phyloP scores from a whole-genome alignment of 352 stramenopile species.

The Aphanomyces astaci region DNA sequence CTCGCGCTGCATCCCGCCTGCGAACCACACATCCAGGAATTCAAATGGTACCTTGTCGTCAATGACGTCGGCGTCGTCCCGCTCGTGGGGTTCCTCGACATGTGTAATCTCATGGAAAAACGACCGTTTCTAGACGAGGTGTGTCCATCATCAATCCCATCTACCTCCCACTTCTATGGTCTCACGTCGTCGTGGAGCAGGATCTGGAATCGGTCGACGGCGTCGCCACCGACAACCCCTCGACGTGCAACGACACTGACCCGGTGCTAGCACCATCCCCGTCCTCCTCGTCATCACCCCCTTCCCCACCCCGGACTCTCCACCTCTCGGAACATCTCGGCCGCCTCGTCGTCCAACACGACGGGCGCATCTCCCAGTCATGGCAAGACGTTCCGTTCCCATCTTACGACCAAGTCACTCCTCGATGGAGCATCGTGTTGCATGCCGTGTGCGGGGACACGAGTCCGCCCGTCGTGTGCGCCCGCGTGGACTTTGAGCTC shows the following conservation, averaged over 20 bases:
- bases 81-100: slow-evolving; percentile 20
- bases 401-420: slow-evolving; percentile 14
- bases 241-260: too few species aligned
- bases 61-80: slow-evolving; percentile 23
- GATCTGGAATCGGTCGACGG: too few species aligned
- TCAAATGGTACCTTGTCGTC: slow-evolving; percentile 23
- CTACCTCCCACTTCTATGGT: not conserved
- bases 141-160: not conserved
- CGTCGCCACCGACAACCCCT: too few species aligned
- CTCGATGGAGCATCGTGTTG: slow-evolving; percentile 22
- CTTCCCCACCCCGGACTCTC: not conserved
- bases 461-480: slow-evolving; percentile 21
- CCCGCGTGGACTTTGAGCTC: slow-evolving; percentile 20
- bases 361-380: slow-evolving; percentile 19
- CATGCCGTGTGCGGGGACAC: slow-evolving; percentile 20
- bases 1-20: slow-evolving; percentile 10
- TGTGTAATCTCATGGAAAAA: slow-evolving; percentile 11
- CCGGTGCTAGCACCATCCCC: too few species aligned
- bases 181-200: not conserved
- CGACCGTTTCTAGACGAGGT: not conserved
- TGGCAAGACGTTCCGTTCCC: slow-evolving; percentile 21
- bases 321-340: slow-evolving; percentile 17
- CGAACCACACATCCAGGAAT: slow-evolving; percentile 17
- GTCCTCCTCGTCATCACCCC: too few species aligned
- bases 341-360: slow-evolving; percentile 13